These are phyloP conservation scores for Oryza meridionalis DNA, from an alignment of 176 grass and related monocot genomes.

Conservation along the genomic window DNA sequence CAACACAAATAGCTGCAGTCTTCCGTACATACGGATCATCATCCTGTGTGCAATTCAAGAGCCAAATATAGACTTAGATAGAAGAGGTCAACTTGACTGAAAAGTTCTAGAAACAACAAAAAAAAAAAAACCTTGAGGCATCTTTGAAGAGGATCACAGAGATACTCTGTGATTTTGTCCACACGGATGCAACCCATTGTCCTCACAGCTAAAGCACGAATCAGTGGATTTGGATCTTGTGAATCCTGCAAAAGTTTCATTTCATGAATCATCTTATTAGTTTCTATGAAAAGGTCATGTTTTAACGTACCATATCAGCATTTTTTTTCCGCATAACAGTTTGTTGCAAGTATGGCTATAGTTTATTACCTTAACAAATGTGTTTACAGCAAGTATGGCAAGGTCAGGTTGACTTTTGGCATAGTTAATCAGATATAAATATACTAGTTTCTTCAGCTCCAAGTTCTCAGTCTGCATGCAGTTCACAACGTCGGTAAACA, in stretches of 20 bases:
- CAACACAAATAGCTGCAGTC: constrained; percentile 98
- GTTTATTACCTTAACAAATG: constrained; percentile 93
- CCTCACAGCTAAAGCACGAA: constrained; percentile 97
- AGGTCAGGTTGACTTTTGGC: constrained; percentile 99
- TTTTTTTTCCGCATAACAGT: constrained; percentile 21
- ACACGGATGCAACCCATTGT: constrained; percentile 99
- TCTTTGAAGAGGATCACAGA: constrained; percentile 98
- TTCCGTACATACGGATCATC: constrained; percentile 99
- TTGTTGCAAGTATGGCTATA: constrained; percentile 16
- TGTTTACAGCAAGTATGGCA: constrained; percentile 98
- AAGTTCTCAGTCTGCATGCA: constrained; percentile 99
- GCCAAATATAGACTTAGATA: constrained; percentile 11
- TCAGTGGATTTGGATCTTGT: constrained; percentile 97
- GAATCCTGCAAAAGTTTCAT: constrained; percentile 72
- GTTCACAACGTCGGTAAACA: constrained; percentile 97
- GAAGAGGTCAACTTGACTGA: background rate
- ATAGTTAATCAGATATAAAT: constrained; percentile 99
- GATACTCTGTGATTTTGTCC: constrained; percentile 99
- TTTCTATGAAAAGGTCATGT: background rate
- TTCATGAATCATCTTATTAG: constrained; percentile 1
- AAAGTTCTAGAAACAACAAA: constrained; percentile 19
- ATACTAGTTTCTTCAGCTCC: constrained; percentile 98
- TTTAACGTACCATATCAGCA: background rate
- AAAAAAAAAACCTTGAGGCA: constrained; percentile 86
- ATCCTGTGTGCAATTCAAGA: constrained; percentile 62